These are phyloP conservation scores for Hibiscus trionum DNA, from an alignment of 345 rosid species.

Conservation along the genomic window DNA sequence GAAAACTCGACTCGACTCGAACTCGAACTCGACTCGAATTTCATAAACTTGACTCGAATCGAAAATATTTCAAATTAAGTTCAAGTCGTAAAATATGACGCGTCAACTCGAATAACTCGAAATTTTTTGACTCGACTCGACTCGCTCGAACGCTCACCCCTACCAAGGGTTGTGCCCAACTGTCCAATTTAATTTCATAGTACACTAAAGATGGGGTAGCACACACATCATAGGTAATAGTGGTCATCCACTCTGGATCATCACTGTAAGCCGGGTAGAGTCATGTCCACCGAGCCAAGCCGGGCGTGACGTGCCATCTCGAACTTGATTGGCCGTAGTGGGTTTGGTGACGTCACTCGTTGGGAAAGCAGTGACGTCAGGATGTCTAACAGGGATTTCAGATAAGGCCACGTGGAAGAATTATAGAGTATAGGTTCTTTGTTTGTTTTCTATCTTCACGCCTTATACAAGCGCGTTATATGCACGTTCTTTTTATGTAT, in stretches of 20 bases:
- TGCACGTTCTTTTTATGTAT: not conserved
- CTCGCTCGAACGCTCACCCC: too few relatives aligned
- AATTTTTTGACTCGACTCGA: too few relatives aligned
- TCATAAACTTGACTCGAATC: too few relatives aligned
- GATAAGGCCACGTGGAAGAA: conserved; percentile 14
- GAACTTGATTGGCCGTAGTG: not conserved
- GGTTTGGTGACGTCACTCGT: not conserved
- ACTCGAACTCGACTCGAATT: too few relatives aligned
- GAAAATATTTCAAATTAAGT: too few relatives aligned
- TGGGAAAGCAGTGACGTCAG: not conserved
- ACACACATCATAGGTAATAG: not conserved
- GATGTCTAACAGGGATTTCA: not conserved
- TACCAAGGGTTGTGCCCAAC: not conserved
- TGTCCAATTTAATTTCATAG: not conserved
- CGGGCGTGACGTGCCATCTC: not conserved
- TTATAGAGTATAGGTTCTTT: conserved; percentile 1
- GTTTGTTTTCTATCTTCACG: not conserved
- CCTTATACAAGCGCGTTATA: conserved; percentile 5
- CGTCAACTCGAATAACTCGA: too few relatives aligned
- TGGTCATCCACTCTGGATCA: not conserved
- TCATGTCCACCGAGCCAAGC: not conserved
- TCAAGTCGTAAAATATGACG: too few relatives aligned
- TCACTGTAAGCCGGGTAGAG: not conserved
- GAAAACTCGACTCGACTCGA: too few relatives aligned
- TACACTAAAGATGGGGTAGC: not conserved